These are phyloP conservation scores for Penicillium chermesinum DNA, from an alignment of 495 filamentous ascomycete species.

Conservation along the genomic window DNA sequence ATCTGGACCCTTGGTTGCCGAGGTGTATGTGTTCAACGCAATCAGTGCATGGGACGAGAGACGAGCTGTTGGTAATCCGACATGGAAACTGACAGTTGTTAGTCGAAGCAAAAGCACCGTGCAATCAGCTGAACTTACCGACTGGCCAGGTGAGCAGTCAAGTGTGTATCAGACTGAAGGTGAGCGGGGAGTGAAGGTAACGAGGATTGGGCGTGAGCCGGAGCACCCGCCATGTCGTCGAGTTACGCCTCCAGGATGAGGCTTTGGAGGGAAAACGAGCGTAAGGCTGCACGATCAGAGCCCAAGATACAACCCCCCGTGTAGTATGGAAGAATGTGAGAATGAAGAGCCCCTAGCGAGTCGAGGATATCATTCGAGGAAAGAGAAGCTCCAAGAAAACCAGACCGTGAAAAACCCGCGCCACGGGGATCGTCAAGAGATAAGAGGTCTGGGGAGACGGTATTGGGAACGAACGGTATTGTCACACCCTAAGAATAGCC, in stretches of 20 bases:
- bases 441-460: neutral
- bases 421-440: constrained; percentile 1
- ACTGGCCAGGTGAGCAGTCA: constrained; percentile 93
- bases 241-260: constrained; percentile 15
- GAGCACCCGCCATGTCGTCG: constrained; percentile 35
- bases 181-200: constrained; percentile 83
- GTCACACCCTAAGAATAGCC: constrained; percentile 9
- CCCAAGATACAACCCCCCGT: constrained; percentile 10
- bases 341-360: constrained; percentile 23
- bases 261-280: constrained; percentile 12
- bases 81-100: constrained; percentile 59
- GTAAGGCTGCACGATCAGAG: constrained; percentile 11
- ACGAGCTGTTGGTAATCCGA: constrained; percentile 75
- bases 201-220: constrained; percentile 81
- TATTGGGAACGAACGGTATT: constrained; percentile 1
- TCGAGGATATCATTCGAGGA: constrained; percentile 7
- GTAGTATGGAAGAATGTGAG: constrained; percentile 22
- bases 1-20: constrained; percentile 81
- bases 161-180: constrained; percentile 90
- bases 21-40: constrained; percentile 87
- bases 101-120: constrained; percentile 15
- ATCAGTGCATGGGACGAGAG: constrained; percentile 89
- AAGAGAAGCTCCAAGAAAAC: neutral
- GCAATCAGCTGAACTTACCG: constrained; percentile 43
- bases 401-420: no score